Evolutionary conservation across 2,329 filamentous ascomycete genomes (phyloP).

Genomic region (Hyphodiscus sp.): DNA sequence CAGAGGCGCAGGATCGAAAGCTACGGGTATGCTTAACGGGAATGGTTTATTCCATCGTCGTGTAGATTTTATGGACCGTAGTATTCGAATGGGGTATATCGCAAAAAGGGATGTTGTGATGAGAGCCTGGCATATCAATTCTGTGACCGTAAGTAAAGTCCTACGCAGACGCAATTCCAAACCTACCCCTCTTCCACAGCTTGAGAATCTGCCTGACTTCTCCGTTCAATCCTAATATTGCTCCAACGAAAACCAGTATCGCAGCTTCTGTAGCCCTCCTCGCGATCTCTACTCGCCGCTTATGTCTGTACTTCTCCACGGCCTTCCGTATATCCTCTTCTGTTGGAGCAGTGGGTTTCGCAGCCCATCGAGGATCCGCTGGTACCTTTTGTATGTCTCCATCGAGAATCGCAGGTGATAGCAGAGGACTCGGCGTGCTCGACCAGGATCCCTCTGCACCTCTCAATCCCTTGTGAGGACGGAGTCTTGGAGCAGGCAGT

Average conservation of each 20-base stretch:
- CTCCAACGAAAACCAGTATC: conserved; percentile 44
- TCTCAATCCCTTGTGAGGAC: conserved; percentile 71
- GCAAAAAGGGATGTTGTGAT: conserved; percentile 36
- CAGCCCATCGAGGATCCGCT: conserved; percentile 7
- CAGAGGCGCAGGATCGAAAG: conserved; percentile 90
- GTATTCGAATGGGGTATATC: conserved; percentile 56
- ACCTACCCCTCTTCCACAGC: conserved; percentile 44
- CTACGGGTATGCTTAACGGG: conserved; percentile 52
- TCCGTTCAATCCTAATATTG: conserved; percentile 38
- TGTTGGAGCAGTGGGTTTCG: conserved; percentile 2
- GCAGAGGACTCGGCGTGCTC: conserved; percentile 47
- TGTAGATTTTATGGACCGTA: conserved; percentile 34
- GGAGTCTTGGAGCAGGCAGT: conserved; percentile 69
- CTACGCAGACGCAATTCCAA: background rate
- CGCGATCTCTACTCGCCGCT: conserved; percentile 42
- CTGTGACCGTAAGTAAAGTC: conserved; percentile 21
- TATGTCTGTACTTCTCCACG: conserved; percentile 33
- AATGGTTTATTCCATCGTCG: conserved; percentile 20
- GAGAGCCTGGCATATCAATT: conserved; percentile 24
- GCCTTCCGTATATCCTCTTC: conserved; percentile 19
- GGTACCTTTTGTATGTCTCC: conserved; percentile 24
- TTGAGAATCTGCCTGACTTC: conserved; percentile 40
- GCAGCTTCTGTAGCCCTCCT: conserved; percentile 47
- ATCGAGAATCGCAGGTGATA: conserved; percentile 42
- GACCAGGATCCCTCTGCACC: conserved; percentile 50